phyloP scores from a whole-genome alignment of 495 filamentous ascomycete genomes.

The Lophiotrema nucula region DNA sequence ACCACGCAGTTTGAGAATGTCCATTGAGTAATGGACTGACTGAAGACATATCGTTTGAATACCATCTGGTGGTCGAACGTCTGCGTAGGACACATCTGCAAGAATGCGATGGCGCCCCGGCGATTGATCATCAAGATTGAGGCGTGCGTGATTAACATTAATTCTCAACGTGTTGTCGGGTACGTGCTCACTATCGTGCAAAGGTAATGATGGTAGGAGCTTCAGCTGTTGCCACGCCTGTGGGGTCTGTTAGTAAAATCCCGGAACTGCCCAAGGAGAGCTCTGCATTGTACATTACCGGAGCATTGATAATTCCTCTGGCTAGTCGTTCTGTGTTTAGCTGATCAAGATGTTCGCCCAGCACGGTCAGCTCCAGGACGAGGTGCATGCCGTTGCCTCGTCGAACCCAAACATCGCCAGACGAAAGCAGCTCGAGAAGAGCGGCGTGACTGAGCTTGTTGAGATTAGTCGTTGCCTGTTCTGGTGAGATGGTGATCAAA shows the following conservation, averaged over 20 bases:
- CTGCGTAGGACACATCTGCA: conserved; percentile 22
- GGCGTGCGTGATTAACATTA: conserved; percentile 25
- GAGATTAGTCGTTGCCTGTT: conserved; percentile 17
- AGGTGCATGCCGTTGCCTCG: conserved; percentile 34
- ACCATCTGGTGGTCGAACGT: conserved; percentile 27
- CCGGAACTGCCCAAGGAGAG: too few species aligned
- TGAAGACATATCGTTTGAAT: not conserved
- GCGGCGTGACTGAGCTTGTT: conserved; percentile 3
- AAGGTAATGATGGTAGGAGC: conserved; percentile 16
- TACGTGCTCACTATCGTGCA: not conserved
- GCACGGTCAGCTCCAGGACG: conserved; percentile 24
- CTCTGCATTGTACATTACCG: too few species aligned
- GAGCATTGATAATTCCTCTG: conserved; percentile 26
- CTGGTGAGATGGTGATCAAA: conserved; percentile 28
- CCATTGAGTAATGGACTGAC: conserved; percentile 16
- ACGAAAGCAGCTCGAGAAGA: conserved; percentile 17
- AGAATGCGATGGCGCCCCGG: conserved; percentile 16
- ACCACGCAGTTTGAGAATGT: conserved; percentile 15
- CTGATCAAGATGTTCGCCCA: conserved; percentile 7
- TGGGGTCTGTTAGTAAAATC: too few species aligned
- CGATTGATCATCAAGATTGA: not conserved
- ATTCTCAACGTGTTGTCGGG: conserved; percentile 17
- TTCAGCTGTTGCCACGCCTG: conserved; percentile 35
- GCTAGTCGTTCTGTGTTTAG: conserved; percentile 18
- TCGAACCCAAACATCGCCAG: conserved; percentile 29